A percentile compares a stretch with the other conserved stretches of the same genome.
phyloP scores from a whole-genome alignment of 257 asterid species.

The Solanum pimpinellifolium region DNA sequence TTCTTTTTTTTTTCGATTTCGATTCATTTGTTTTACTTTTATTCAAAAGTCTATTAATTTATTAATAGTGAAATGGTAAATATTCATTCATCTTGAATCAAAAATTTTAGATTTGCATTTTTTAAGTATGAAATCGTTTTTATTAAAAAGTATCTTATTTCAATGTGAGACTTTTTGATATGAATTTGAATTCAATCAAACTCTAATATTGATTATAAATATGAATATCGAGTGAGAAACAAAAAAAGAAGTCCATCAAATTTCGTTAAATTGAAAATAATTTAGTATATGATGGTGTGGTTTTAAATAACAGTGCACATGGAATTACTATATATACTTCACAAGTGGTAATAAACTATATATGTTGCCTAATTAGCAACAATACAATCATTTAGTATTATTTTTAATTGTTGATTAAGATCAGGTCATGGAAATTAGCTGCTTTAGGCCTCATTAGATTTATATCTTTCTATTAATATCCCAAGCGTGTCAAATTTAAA shows the following conservation, averaged over 20 bases:
- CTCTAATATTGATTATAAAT: too few species aligned
- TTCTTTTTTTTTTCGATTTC: too few species aligned
- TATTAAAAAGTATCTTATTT: too few species aligned
- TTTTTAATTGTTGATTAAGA: not conserved
- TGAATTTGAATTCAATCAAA: rapidly evolving
- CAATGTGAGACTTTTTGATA: too few species aligned
- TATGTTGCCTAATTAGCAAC: not conserved
- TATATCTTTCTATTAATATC: too few species aligned
- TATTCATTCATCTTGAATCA: rapidly evolving
- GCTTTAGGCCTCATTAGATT: not conserved
- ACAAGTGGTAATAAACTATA: not conserved
- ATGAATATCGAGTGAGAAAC: not conserved
- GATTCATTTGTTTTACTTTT: not conserved
- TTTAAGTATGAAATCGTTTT: too few species aligned
- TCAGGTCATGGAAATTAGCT: not conserved
- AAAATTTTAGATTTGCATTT: rapidly evolving
- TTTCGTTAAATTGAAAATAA: not conserved
- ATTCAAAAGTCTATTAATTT: too few species aligned
- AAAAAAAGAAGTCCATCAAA: rapidly evolving
- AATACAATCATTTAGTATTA: not conserved
- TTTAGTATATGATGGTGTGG: too few species aligned
- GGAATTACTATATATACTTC: not conserved
- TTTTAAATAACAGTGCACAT: not conserved
- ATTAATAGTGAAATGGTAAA: too few species aligned
- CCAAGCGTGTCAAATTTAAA: not conserved